Evolutionary conservation across 176 grass and related monocot genomes (phyloP), one percentile per base, ranked within the genome.

Genomic region (Triticum timopheevii): DNA sequence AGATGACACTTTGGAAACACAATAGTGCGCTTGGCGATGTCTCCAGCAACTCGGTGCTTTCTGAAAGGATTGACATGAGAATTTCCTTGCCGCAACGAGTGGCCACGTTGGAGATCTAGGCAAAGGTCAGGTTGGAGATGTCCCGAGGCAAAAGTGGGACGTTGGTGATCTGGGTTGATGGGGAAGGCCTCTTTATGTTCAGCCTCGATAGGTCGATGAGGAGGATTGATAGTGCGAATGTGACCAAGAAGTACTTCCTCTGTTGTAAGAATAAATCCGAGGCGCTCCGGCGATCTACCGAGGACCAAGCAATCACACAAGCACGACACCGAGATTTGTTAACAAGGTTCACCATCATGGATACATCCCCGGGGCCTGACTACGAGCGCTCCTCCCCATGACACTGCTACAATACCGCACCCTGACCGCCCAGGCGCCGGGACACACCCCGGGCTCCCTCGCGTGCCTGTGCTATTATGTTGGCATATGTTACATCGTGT

Each of bases 1-100:
- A 78, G 63, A 83, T 88, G 86, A 49, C 73, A 33, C 17, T 83
- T 54, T 88, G 80, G 73, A 78, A 78, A 38, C 80, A 83, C 76
- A 71, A 20, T 28, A 59, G 1, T 69, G 47, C 25, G 16, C 5
- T 10, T 85, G 73, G 63, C 63, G 59, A 12, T 56, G 70, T 17
- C 36, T 58, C 16, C 5, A 19, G 25, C 47, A 23, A 40, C 7
- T 83, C 80, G 86, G 25, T 70, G 30, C 36, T 33, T 83, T 88
- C 64, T 61, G 64, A 83, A 61, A 78, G 9, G 6, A 83, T 88
- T 0, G 38, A 83, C 27, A 71, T 83, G 80, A 28, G 35, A 47
- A 88, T 36, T 34, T 78, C 36, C 13, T 83, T 88, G 72, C 72
- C 62, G 20, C 28, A 23, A 4, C 50, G 13, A 20, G 8, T 88